Evolutionary conservation across 805 yeast species (phyloP).

Genomic region (Brettanomyces bruxellensis): DNA sequence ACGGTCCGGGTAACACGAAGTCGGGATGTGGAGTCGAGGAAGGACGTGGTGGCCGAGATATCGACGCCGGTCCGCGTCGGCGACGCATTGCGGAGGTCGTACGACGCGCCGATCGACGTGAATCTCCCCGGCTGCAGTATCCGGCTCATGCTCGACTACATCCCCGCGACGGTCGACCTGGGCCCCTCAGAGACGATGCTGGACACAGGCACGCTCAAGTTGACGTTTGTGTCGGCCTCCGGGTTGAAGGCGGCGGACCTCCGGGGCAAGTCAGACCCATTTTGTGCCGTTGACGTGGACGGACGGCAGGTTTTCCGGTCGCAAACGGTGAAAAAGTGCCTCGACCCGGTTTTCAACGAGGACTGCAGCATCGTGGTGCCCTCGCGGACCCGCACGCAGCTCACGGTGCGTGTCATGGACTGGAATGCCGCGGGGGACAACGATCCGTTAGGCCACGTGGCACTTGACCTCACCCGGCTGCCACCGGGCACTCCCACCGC

Average conservation of each 20-base stretch:
- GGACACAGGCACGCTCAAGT: slow-evolving; percentile 57
- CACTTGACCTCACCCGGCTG: slow-evolving; percentile 40
- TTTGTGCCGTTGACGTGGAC: slow-evolving; percentile 42
- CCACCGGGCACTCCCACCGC: slow-evolving; percentile 33
- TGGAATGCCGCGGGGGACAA: slow-evolving; percentile 75
- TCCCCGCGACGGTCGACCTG: slow-evolving; percentile 47
- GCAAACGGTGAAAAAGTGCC: slow-evolving; percentile 52
- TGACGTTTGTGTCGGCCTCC: slow-evolving; percentile 50
- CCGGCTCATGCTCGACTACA: slow-evolving; percentile 44
- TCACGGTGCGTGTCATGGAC: slow-evolving; percentile 48
- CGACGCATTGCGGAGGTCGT: slow-evolving; percentile 45
- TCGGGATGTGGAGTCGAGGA: slow-evolving; percentile 34
- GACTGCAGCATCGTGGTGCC: slow-evolving; percentile 46
- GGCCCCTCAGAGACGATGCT: slow-evolving; percentile 51
- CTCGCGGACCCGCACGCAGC: slow-evolving; percentile 48
- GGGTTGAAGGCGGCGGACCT: slow-evolving; percentile 51
- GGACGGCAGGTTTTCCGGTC: slow-evolving; percentile 48
- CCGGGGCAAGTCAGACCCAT: slow-evolving; percentile 76
- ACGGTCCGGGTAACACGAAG: slow-evolving; percentile 50
- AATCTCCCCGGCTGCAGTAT: slow-evolving; percentile 31
- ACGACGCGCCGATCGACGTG: slow-evolving; percentile 36
- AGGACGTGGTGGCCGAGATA: slow-evolving; percentile 44
- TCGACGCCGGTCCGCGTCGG: slow-evolving; percentile 41
- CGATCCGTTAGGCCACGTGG: slow-evolving; percentile 47
- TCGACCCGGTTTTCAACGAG: slow-evolving; percentile 76